Base-by-base conservation (phyloP, 139 green algal genomes). In the Chlamydomonas sphaeroides region DNA sequence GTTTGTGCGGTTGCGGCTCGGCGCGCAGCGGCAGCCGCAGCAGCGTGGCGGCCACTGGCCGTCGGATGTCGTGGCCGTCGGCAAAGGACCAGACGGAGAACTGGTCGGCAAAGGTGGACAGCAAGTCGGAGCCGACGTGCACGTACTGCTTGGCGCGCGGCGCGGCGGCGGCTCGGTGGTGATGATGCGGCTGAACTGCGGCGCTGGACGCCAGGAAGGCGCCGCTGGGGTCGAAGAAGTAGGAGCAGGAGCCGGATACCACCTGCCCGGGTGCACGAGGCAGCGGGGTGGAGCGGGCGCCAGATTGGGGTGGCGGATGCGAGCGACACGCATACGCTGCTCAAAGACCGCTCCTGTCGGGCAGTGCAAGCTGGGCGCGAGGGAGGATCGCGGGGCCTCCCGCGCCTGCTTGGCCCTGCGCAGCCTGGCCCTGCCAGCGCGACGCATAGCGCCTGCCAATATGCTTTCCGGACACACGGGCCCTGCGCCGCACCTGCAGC, bases 201-300 rank as follows among this genome's bases (percentile, higher is more conserved):
- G 78, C 17, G 80, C 33, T 49, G 30, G 51, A 36, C n/a, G 15
- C 72, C 3, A 94, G 85, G 35, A 78, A 42, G 15, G 66, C 65
- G 3, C 93, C 93, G 20, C 80, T 85, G 32, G 93, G 93, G 84
- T 96, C 93, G 63, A 90, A 96, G 69, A 94, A 86, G 76, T 86
- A 90, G 28, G 93, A 88, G 23, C 59, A 72, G 56, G 73, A 79
- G 36, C 88, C 90, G n/a, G 72, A 84, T 26, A 93, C 74, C 48
- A 79, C 84, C 69, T 87, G 80, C 28, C 35, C 65, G 10, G n/a
- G n/a, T n/a, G n/a, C n/a, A n/a, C n/a, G n/a, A n/a, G n/a, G n/a
- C n/a, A n/a, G n/a, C n/a, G n/a, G n/a, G n/a, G n/a, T n/a, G n/a
- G n/a, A n/a, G n/a, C n/a, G n/a, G n/a, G n/a, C n/a, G n/a, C n/a